A percentile compares a stretch with the other conserved stretches of the same genome.
phyloP scores from a whole-genome alignment of 2,329 filamentous ascomycete species.

The Cercospora canescens region DNA sequence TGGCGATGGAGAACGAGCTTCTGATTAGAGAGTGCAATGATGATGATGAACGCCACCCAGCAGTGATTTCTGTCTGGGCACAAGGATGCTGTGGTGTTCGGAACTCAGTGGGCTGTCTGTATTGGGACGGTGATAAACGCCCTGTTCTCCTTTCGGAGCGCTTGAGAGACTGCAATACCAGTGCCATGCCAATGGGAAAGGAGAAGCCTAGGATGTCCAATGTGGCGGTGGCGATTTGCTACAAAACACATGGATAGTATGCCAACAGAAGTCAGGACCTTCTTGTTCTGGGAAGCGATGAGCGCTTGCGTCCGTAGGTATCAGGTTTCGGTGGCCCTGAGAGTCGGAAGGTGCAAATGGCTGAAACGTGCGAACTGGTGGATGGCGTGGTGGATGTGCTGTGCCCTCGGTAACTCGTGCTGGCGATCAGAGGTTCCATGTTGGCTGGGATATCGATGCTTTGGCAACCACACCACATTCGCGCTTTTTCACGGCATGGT shows the following conservation, averaged over 20 bases:
- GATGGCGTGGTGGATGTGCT: background rate
- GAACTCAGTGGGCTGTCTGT: background rate
- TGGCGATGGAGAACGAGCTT: background rate
- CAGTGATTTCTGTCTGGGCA: background rate
- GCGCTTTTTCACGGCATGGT: background rate
- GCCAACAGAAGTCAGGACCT: background rate
- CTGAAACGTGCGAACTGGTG: slow-evolving; percentile 3
- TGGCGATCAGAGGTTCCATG: background rate
- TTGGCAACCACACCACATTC: background rate
- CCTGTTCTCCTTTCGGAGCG: background rate
- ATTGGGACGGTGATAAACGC: background rate
- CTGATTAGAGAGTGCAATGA: background rate
- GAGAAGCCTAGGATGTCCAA: background rate
- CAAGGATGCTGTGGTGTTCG: background rate
- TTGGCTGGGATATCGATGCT: background rate
- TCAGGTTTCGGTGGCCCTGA: background rate
- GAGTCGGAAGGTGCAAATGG: background rate
- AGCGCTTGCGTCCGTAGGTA: background rate
- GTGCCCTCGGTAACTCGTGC: background rate
- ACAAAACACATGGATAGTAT: background rate
- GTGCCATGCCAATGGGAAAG: slow-evolving; percentile 2
- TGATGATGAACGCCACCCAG: background rate
- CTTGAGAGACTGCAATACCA: background rate
- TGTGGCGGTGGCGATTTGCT: background rate
- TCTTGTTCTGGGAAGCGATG: background rate